These are phyloP conservation scores for Noccaea caerulescens DNA, from an alignment of 345 rosid species.

Conservation along the genomic window DNA sequence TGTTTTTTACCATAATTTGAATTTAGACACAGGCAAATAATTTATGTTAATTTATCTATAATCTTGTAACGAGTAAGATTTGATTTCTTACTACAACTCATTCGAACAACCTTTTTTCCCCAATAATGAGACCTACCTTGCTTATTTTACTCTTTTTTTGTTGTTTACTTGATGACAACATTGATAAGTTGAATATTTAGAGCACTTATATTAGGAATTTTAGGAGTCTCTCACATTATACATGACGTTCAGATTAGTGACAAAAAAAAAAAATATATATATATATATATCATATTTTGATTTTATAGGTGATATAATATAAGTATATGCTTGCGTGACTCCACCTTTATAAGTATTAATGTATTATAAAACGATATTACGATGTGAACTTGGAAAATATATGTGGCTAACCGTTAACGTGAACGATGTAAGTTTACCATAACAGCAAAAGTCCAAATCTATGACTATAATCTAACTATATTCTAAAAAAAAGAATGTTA, in stretches of 20 bases:
- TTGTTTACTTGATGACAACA: too few species aligned
- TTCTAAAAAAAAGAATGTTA: neutral
- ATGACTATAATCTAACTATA: neutral
- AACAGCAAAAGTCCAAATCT: slow-evolving; percentile 34
- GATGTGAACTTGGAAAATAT: slow-evolving; percentile 22
- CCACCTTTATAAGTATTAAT: neutral
- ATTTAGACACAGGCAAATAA: neutral
- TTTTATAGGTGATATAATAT: neutral
- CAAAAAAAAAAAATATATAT: slow-evolving; percentile 1
- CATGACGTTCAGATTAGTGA: slow-evolving; percentile 20
- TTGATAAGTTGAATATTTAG: too few species aligned
- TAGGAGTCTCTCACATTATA: neutral
- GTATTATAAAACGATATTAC: neutral
- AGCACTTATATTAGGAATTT: too few species aligned
- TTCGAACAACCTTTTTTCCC: too few species aligned
- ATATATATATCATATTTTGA: slow-evolving; percentile 21
- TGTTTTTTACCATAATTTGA: neutral
- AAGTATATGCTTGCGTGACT: slow-evolving; percentile 34
- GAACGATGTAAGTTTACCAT: slow-evolving; percentile 25
- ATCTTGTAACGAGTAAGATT: too few species aligned
- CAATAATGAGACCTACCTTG: too few species aligned
- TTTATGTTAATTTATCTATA: too few species aligned
- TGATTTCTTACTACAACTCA: too few species aligned
- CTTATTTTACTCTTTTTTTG: too few species aligned
- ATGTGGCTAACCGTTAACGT: slow-evolving; percentile 42